Conservation (phyloP, 2,329 filamentous ascomycete genomes). For the Coleophoma cylindrospora region DNA sequence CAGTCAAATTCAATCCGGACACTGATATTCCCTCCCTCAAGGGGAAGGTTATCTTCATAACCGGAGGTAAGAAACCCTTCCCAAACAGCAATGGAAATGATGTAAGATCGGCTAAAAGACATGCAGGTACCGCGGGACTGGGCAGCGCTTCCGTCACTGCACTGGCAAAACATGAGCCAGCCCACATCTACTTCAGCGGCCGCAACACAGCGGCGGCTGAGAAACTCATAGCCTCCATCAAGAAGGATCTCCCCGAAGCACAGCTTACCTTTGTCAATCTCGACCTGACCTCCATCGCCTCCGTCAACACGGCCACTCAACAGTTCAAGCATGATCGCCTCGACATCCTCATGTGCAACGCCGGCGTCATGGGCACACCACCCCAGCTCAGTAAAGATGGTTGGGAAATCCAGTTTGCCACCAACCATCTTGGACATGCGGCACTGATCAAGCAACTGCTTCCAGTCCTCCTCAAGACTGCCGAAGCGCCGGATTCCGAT, state of each 20-base stretch:
- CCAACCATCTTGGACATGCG: conserved; percentile 43
- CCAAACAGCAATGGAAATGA: too few relatives aligned
- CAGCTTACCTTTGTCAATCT: conserved; percentile 32
- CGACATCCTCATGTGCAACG: conserved; percentile 41
- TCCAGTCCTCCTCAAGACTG: conserved; percentile 25
- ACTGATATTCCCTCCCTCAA: conserved; percentile 10
- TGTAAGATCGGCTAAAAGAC: background rate
- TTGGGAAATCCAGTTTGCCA: conserved; percentile 42
- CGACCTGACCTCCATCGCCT: conserved; percentile 38
- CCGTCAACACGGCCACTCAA: conserved; percentile 32
- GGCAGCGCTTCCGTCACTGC: conserved; percentile 35
- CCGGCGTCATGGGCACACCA: conserved; percentile 36
- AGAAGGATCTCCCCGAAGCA: conserved; percentile 12
- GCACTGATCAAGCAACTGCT: conserved; percentile 33
- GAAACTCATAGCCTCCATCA: conserved; percentile 32
- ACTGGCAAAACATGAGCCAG: conserved; percentile 34
- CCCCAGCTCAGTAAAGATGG: conserved; percentile 34
- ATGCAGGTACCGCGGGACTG: conserved; percentile 31
- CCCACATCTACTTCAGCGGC: conserved; percentile 31
- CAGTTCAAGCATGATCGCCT: conserved; percentile 31
- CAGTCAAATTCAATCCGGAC: background rate
- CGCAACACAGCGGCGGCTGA: conserved; percentile 29
- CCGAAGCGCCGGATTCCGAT: conserved; percentile 1
- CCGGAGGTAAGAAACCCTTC: conserved; percentile 7
- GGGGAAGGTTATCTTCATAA: conserved; percentile 14